Conservation (phyloP, 257 asterid species). For the Ballota nigra region DNA sequence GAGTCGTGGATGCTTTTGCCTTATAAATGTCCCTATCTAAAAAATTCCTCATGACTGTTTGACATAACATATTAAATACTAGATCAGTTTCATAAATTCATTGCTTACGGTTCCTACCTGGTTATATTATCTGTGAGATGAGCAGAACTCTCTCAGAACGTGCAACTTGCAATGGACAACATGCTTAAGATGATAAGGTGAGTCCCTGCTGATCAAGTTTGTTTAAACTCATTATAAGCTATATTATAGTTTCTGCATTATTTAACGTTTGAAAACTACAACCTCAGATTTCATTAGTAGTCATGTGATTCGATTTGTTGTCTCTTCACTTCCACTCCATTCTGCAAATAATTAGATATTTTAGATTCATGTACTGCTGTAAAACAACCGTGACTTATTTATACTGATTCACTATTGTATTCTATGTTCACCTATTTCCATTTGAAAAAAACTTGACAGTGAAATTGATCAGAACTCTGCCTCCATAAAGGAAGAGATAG, state of each 20-base stretch:
- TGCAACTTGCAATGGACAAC: constrained; percentile 69
- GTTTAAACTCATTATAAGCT: constrained; percentile 20
- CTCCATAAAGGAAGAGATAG: constrained; percentile 60
- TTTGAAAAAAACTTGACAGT: constrained; percentile 42
- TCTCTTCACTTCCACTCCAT: neutral
- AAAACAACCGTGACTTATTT: neutral
- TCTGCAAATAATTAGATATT: neutral
- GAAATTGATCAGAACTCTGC: constrained; percentile 72
- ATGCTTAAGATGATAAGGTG: constrained; percentile 80
- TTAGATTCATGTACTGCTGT: constrained; percentile 2
- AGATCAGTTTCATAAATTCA: constrained; percentile 5
- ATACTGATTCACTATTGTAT: constrained; percentile 3
- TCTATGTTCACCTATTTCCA: constrained; percentile 11
- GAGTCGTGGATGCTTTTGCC: neutral
- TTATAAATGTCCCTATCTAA: neutral
- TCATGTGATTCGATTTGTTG: neutral
- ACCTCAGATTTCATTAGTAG: constrained; percentile 1
- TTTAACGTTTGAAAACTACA: neutral
- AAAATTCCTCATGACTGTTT: neutral
- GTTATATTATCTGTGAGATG: constrained; percentile 10
- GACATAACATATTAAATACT: constrained; percentile 1
- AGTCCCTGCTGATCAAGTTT: constrained; percentile 33
- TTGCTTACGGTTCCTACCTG: constrained; percentile 3
- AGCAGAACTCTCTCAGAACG: constrained; percentile 74
- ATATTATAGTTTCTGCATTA: constrained; percentile 13